Base-by-base conservation (phyloP, 805 yeast genomes). In the Yarrowia sp. region DNA sequence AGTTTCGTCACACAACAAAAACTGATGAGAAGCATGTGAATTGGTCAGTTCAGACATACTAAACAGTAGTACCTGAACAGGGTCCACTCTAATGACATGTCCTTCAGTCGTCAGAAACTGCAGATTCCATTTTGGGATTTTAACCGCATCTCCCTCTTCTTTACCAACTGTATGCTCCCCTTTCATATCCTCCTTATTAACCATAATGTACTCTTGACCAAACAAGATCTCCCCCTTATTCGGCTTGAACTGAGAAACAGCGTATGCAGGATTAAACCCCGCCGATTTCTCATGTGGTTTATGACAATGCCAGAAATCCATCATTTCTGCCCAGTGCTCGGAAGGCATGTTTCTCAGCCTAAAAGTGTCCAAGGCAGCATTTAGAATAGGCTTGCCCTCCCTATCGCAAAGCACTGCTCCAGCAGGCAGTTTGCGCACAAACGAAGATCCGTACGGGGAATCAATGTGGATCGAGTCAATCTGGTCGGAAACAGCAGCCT, bases 251-350 rank as follows among this genome's bases (percentile, higher is more conserved):
- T 39, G 69, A 44, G 67, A 67, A 31, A 67, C 67, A 1, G 74
- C 72, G 50, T 74, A 75, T 39, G 68, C 64, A 31, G 70, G 64
- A 32, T 68, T 68, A 64, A 53, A 53, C 15, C 60, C 36, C 36
- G 41, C 57, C 33, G 50, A 53, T 50, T 55, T 60, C n/a, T 55
- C 65, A 39, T 67, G 67, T 0, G 81, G 81, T 65, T 78, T 78
- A 65, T 93, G 98, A 73, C 99, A 93, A 74, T 93, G 98, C 99
- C 99, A 93, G 69, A 88, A 89, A 66, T 93, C 98, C 96, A 93
- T 88, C 82, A 95, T 78, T 73, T 93, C 99, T 13, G 88, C 85
- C 99, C 99, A 93, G 57, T 84, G 79, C 71, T 92, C 98, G 0
- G 96, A 88, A 0, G 99, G 99, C 86, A 93, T 83, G 42, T 89